Evolutionary conservation across 139 green algal species (phyloP).

Genomic region (Micractinium sp.): DNA sequence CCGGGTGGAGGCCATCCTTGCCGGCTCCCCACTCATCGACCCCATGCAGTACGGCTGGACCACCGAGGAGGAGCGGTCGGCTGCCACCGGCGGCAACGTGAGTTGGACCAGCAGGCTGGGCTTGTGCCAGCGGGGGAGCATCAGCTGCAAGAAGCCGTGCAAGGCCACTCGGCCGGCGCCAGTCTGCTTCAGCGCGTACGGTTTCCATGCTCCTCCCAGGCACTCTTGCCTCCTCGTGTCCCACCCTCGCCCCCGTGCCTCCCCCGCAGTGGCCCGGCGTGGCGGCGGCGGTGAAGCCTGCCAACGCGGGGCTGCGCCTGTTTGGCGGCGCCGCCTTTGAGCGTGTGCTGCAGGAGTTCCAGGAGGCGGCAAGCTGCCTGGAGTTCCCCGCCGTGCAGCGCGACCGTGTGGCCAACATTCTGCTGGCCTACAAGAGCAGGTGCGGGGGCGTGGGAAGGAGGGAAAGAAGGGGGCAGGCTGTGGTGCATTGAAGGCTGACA

Average conservation of each 20-base stretch:
- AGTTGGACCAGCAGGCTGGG: not conserved
- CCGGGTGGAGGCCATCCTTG: conserved; percentile 69
- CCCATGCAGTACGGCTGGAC: conserved; percentile 81
- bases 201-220: no score
- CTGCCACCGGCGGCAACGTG: conserved; percentile 15
- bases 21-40: conserved; percentile 74
- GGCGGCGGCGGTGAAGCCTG: conserved; percentile 45
- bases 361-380: conserved; percentile 70
- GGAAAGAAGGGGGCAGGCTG: not conserved
- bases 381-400: conserved; percentile 80
- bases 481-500: no score
- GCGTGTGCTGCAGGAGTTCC: conserved; percentile 87
- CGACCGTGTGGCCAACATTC: conserved; percentile 87
- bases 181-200: no score
- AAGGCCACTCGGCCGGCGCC: no score
- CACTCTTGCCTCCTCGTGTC: not conserved
- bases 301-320: conserved; percentile 81
- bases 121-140: not conserved
- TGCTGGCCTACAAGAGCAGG: conserved; percentile 80
- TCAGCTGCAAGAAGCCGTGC: no score
- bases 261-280: conserved; percentile 30
- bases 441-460: not conserved
- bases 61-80: conserved; percentile 76
- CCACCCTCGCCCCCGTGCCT: no score
- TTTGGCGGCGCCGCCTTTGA: conserved; percentile 94